Base-by-base conservation (phyloP, 2,329 filamentous ascomycete species). In the Chaetomium sp. region DNA sequence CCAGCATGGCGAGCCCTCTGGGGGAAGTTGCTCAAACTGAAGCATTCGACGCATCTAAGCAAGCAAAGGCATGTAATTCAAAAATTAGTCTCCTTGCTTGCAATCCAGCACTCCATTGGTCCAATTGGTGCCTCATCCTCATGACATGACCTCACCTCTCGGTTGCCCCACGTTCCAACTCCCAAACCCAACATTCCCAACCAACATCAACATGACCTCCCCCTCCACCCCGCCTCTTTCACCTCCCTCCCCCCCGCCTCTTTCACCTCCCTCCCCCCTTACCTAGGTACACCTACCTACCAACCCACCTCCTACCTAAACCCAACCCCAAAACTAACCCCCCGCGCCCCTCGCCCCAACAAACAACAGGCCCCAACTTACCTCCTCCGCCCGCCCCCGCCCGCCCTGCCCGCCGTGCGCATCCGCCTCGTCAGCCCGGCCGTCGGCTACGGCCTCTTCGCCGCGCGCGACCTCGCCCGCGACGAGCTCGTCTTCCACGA, bases 361-460 rank as follows among this genome's bases (percentile, higher is more conserved):
- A 19, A 31, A 27, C n/a, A 31, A 27, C n/a, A 72, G 70, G 13
- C 67, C 13, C 70, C 70, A 6, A 9, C 57, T 0, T 38, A 45
- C 7, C 45, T 62, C 50, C 62, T 67, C 8, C 3, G 45, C 47
- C 33, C 29, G 10, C 62, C 69, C 0, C 71, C 71, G 10, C 35
- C 54, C 33, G 23, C 68, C 56, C 42, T 42, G 2, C 60, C 66
- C 8, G 68, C 68, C 16, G 65, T 72, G 1, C 54, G 59, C 9
- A 31, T 72, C 31, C 64, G 58, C 45, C 53, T 70, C 31, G 64
- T 70, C 35, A 67, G 69, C 65, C 58, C 67, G 1, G 38, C 57
- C 19, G 59, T 76, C 6, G 74, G 74, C 55, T 73, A 73, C 55
- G 72, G 74, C 55, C 69, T 76, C 57, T 75, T 72, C 57, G 74